These are phyloP conservation scores for Nigrospora sphaerica DNA, from an alignment of 2,329 filamentous ascomycete genomes.

Conservation along the genomic window DNA sequence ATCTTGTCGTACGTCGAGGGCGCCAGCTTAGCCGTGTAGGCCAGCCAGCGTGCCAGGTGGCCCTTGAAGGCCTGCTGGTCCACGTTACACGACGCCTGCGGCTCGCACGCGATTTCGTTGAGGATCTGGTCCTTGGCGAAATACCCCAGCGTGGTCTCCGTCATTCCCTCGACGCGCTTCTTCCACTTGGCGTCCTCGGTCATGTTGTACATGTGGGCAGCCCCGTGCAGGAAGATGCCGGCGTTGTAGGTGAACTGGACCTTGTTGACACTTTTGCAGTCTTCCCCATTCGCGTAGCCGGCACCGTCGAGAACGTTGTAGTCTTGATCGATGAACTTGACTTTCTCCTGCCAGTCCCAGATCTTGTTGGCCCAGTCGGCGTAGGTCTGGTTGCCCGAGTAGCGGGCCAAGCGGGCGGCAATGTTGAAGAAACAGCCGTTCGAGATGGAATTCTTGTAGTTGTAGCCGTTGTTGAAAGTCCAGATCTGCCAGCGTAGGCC, in stretches of 20 bases:
- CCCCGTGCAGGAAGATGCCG: conserved; percentile 24
- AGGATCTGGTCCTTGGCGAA: conserved; percentile 40
- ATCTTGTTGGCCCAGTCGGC: conserved; percentile 65
- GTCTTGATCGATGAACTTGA: conserved; percentile 48
- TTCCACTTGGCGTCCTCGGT: conserved; percentile 37
- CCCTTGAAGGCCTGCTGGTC: conserved; percentile 31
- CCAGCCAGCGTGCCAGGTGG: conserved; percentile 39
- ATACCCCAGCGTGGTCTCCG: conserved; percentile 30
- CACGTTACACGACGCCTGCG: conserved; percentile 20
- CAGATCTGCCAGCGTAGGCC: conserved; percentile 85
- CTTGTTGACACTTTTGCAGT: conserved; percentile 20
- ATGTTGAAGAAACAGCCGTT: conserved; percentile 67
- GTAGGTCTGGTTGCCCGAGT: conserved; percentile 75
- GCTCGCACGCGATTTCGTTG: conserved; percentile 43
- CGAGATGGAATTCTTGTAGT: conserved; percentile 62
- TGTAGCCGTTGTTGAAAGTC: conserved; percentile 64
- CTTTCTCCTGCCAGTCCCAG: conserved; percentile 56
- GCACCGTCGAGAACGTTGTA: conserved; percentile 54
- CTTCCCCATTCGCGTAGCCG: conserved; percentile 23
- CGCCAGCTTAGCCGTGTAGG: conserved; percentile 26
- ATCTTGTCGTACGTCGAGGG: conserved; percentile 16
- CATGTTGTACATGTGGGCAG: conserved; percentile 29
- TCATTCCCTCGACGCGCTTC: conserved; percentile 34
- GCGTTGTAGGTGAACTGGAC: conserved; percentile 22
- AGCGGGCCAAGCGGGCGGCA: conserved; percentile 64